Conservation (phyloP, 78 protist genomes). For the Isochrysis galbana region DNA sequence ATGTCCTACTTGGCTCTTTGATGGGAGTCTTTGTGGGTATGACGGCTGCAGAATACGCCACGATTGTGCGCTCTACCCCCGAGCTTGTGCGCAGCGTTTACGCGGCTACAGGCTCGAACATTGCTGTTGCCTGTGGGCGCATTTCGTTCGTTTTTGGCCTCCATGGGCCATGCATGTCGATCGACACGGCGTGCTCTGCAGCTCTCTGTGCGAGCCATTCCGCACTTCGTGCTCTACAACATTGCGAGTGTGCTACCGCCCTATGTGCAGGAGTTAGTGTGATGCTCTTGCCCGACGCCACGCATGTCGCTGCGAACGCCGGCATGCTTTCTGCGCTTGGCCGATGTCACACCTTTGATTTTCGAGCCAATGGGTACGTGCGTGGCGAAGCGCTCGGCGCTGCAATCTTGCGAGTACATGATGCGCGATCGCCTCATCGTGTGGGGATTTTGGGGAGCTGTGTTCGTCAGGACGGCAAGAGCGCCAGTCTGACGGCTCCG, state of each 20-base stretch:
- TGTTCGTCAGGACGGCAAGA: slow-evolving; percentile 61
- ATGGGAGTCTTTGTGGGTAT: background rate
- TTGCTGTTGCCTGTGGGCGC: slow-evolving; percentile 36
- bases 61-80: background rate
- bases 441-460: background rate
- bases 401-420: background rate
- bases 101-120: background rate
- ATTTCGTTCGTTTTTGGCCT: slow-evolving; percentile 70
- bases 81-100: background rate
- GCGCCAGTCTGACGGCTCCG: slow-evolving; percentile 67
- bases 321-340: slow-evolving; percentile 65
- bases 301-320: slow-evolving; percentile 8
- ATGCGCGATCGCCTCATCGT: background rate
- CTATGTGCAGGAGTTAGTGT: background rate
- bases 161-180: slow-evolving; percentile 73
- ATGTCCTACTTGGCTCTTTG: background rate
- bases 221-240: slow-evolving; percentile 41
- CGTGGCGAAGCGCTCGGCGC: slow-evolving; percentile 82
- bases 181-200: slow-evolving; percentile 88
- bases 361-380: slow-evolving; percentile 79
- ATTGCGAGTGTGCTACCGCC: background rate
- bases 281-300: background rate
- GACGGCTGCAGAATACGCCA: background rate
- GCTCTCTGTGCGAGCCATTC: slow-evolving; percentile 73
- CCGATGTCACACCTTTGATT: slow-evolving; percentile 67